Evolutionary conservation across 2,329 filamentous ascomycete species (phyloP).

Genomic region (Trichoderma gracile): DNA sequence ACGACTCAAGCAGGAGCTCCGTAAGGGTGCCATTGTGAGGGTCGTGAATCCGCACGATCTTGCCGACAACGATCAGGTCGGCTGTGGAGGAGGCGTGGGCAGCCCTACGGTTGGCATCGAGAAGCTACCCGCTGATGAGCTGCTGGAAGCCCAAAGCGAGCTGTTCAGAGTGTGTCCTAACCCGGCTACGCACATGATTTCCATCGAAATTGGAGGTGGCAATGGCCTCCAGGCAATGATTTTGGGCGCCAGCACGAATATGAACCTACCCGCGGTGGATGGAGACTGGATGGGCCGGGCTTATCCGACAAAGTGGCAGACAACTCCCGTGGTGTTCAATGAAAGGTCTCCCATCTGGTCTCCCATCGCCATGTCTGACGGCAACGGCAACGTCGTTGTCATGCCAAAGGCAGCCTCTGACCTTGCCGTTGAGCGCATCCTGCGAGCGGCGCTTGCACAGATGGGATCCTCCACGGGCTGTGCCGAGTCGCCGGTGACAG

Average conservation of each 20-base stretch:
- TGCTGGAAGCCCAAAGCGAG: constrained; percentile 52
- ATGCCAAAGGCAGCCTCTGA: constrained; percentile 53
- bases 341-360: constrained; percentile 48
- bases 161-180: constrained; percentile 53
- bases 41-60: constrained; percentile 55
- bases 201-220: constrained; percentile 66
- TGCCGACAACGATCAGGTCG: constrained; percentile 52
- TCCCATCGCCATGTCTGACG: constrained; percentile 52
- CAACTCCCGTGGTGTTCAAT: constrained; percentile 54
- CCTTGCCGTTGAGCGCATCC: constrained; percentile 49
- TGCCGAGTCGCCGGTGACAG: constrained; percentile 52
- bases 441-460: constrained; percentile 54
- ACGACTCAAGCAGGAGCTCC: constrained; percentile 52
- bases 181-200: constrained; percentile 58
- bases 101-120: constrained; percentile 63
- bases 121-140: constrained; percentile 59
- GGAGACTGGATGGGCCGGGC: constrained; percentile 60
- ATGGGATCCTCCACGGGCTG: constrained; percentile 56
- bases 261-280: constrained; percentile 54
- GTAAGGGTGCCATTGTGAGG: constrained; percentile 51
- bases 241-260: constrained; percentile 54
- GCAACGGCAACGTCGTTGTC: constrained; percentile 52
- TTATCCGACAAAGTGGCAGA: constrained; percentile 58
- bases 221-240: constrained; percentile 63
- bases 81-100: constrained; percentile 58